Base-by-base conservation (phyloP, 768 basidiomycete genomes). In the Cantharellus cinnabarinus region DNA sequence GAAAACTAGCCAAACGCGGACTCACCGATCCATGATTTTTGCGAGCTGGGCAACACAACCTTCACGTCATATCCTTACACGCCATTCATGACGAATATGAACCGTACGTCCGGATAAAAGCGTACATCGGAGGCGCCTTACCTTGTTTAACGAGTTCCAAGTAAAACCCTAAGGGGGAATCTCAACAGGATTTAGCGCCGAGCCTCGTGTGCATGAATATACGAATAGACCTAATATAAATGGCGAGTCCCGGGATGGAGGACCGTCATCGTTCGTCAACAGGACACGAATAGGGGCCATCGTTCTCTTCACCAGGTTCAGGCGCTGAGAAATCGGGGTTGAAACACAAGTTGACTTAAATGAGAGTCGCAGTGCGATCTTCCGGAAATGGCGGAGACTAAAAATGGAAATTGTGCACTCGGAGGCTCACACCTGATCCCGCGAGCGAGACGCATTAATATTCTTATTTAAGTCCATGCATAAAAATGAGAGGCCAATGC, bases 1-100 rank as follows among this genome's bases (percentile, higher is more conserved):
- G 44, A 42, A 1, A 5, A 20, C 34, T 2, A 50, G 4, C 20
- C 4, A 20, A 42, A 52, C 41, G 10, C 50, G 34, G 44, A 66
- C 74, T 57, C 61, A 84, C 87, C 88, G 41, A 90, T 88, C 87
- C 88, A 90, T 42, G 84, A 86, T 68, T 86, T 88, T 67, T 90
- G 87, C 5, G 82, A 74, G 64, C 79, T 84, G 10, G 85, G 85
- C 35, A 88, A 71, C 58, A 88, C 83, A 14, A 88, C 87, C 66
- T 79, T 83, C 42, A 89, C 83, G 64, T 84, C 73, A 82, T 83
- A 87, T 10, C 82, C 85, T 83, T 14, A 29, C 4, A 7, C 35
- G 34, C 41, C 4, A 52, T 7, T n/a, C 41, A 40, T n/a, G 39
- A 52, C 5, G 41, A 29, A 29, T 29, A 29, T 29, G 20, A 29